phyloP scores from a whole-genome alignment of 192 early-diverging fungal genomes.

The Rhizophagus prolifer region DNA sequence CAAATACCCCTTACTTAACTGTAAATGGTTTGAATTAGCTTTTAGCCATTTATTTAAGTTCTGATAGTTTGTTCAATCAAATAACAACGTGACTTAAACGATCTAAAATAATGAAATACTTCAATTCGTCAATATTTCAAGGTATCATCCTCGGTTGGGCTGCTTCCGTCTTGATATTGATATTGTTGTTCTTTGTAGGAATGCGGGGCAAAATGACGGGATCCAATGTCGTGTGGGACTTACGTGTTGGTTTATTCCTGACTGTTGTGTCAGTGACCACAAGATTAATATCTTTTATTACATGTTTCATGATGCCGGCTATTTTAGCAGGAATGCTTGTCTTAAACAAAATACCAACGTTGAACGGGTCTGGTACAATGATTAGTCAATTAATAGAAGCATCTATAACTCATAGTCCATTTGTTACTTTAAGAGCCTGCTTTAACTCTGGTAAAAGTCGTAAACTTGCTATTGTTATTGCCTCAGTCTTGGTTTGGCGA shows the following conservation, averaged over 20 bases:
- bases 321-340: constrained; percentile 4
- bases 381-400: not conserved
- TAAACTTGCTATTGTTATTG: not conserved
- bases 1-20: too few species aligned
- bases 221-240: not conserved
- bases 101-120: not conserved
- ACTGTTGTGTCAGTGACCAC: constrained; percentile 2
- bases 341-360: not conserved
- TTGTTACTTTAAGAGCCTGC: not conserved
- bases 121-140: not conserved
- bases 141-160: not conserved
- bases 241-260: not conserved
- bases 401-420: not conserved
- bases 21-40: too few species aligned
- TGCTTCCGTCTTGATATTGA: not conserved
- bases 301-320: not conserved
- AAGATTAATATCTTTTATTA: not conserved
- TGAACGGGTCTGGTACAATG: not conserved
- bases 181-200: not conserved
- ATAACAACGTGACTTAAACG: too few species aligned
- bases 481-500: not conserved
- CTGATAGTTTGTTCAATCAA: too few species aligned
- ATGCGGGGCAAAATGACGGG: not conserved
- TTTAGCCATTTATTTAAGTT: too few species aligned
- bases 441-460: not conserved